Evolutionary conservation across 2,329 filamentous ascomycete genomes (phyloP).

Genomic region (Paraphaeosphaeria minitans): DNA sequence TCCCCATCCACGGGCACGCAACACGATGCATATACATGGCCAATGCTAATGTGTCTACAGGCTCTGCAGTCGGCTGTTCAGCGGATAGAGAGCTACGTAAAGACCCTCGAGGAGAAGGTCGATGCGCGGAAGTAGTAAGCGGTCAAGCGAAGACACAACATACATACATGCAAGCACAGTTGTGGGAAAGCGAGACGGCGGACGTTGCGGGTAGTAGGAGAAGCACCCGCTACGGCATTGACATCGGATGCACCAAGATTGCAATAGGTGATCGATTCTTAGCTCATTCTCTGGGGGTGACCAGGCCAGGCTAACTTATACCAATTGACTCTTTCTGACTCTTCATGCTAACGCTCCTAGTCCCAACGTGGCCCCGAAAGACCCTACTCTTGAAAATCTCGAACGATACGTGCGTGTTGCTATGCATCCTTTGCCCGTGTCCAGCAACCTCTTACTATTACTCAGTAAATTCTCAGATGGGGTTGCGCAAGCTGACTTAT

Average conservation of each 20-base stretch:
- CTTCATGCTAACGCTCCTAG: neutral
- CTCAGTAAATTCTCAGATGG: neutral
- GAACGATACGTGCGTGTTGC: neutral
- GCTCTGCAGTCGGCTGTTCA: slow-evolving; percentile 86
- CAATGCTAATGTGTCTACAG: slow-evolving; percentile 45
- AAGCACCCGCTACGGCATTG: neutral
- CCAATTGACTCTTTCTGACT: slow-evolving; percentile 2
- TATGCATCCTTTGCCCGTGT: neutral
- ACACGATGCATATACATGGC: neutral
- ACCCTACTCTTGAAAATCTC: neutral
- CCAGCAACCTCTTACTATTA: neutral
- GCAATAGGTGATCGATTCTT: neutral
- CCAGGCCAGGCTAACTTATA: slow-evolving; percentile 6
- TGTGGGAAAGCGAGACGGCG: neutral
- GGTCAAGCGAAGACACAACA: neutral
- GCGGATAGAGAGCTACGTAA: slow-evolving; percentile 82
- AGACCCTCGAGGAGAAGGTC: slow-evolving; percentile 79
- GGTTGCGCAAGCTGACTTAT: neutral
- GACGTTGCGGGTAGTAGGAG: neutral
- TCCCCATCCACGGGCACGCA: neutral
- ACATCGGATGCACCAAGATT: neutral
- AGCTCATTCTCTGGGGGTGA: neutral
- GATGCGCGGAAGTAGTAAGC: slow-evolving; percentile 50
- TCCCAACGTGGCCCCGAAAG: neutral
- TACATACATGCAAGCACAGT: neutral